phyloP scores from a whole-genome alignment of 495 filamentous ascomycete genomes.

The Aspergillus heteromorphus region DNA sequence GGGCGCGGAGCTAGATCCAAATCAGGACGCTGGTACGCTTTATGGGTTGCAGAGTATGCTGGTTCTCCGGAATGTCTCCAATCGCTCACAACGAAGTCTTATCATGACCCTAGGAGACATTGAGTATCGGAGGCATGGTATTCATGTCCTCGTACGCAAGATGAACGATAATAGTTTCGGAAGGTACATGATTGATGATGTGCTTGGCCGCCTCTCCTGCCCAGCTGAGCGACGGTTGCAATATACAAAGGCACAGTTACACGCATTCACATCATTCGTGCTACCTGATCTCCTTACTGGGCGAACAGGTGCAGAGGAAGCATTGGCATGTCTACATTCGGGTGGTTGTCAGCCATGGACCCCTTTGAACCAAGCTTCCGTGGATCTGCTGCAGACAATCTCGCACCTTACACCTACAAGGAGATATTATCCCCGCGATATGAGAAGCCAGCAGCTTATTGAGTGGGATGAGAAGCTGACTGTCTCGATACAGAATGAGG shows the following conservation, averaged over 20 bases:
- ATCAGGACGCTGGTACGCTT: conserved; percentile 48
- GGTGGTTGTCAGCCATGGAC: conserved; percentile 47
- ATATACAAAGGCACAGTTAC: conserved; percentile 48
- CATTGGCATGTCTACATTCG: conserved; percentile 39
- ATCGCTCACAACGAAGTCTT: conserved; percentile 37
- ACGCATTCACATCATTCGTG: conserved; percentile 53
- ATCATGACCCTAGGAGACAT: conserved; percentile 44
- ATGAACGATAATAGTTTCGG: conserved; percentile 30
- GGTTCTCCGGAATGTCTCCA: conserved; percentile 36
- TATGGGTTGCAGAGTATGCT: conserved; percentile 52
- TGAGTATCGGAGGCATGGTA: conserved; percentile 1
- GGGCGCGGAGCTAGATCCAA: conserved; percentile 43
- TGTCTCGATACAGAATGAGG: conserved; percentile 50
- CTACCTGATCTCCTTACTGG: conserved; percentile 52
- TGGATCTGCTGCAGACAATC: conserved; percentile 36
- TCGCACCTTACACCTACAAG: conserved; percentile 48
- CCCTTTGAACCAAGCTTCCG: conserved; percentile 27
- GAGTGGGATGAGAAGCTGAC: conserved; percentile 41
- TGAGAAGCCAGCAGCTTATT: conserved; percentile 45
- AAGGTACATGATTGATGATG: conserved; percentile 39
- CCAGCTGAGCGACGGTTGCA: conserved; percentile 45
- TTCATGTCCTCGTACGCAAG: conserved; percentile 41
- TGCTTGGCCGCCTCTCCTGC: conserved; percentile 43
- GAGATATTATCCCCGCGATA: conserved; percentile 50
- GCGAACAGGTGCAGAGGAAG: conserved; percentile 57